These are phyloP conservation scores for Cucumis cinereus DNA, from an alignment of 306 rosid genomes.

Conservation along the genomic window DNA sequence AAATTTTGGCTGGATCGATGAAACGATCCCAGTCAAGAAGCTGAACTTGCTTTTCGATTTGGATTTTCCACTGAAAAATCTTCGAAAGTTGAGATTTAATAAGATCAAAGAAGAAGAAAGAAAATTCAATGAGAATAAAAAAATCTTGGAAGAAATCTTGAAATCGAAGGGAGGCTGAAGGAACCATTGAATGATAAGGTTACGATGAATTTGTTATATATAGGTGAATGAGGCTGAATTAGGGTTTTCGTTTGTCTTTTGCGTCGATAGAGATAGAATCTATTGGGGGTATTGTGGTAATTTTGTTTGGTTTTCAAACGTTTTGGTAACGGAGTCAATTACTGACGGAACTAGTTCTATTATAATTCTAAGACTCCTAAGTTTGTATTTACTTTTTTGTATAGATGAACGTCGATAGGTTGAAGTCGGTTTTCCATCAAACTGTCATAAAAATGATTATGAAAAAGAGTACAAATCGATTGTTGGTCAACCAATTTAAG, in stretches of 20 bases:
- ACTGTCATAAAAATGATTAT: too few relatives aligned
- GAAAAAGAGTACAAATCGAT: too few relatives aligned
- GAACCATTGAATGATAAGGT: too few relatives aligned
- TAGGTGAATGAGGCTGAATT: not conserved
- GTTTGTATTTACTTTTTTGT: too few relatives aligned
- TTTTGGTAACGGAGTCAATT: not conserved
- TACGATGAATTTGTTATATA: not conserved
- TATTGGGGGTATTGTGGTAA: not conserved
- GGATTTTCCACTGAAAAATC: not conserved
- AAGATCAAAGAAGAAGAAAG: not conserved
- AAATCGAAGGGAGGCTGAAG: not conserved
- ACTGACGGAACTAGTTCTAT: not conserved
- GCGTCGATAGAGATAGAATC: too few relatives aligned
- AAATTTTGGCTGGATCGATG: constrained; percentile 22
- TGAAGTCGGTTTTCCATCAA: too few relatives aligned
- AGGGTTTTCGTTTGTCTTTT: not conserved
- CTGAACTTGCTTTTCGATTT: constrained; percentile 39
- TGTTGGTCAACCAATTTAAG: too few relatives aligned
- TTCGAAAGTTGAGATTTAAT: too few relatives aligned
- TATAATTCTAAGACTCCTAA: not conserved
- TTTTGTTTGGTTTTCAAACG: not conserved
- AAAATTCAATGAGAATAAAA: not conserved
- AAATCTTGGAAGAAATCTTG: not conserved
- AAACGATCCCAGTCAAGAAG: constrained; percentile 42
- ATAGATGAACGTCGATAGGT: too few relatives aligned